Evolutionary conservation across 208 protist genomes (phyloP), one percentile per base, ranked within the genome.

Genomic region (Acanthamoeba lenticulata): DNA sequence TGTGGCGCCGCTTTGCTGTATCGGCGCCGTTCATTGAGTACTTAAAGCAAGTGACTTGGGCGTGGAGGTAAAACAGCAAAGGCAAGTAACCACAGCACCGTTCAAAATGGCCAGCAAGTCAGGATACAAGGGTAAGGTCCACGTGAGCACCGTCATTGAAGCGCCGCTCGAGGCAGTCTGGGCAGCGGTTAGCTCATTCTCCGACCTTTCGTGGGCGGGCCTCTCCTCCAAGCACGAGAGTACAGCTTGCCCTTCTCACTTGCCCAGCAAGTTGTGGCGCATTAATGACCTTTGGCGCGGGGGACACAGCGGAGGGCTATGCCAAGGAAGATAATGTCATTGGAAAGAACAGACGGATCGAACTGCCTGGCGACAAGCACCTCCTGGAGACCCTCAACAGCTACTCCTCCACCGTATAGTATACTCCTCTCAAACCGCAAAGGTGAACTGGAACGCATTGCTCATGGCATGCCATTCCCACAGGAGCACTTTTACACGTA

Each of bases 401-500:
- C 38, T n/a, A 32, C 19, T 81, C 72, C 24, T 5, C 2, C 5
- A 1, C 2, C 21, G 72, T 49, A 57, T 21, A 19, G 15, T 1
- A 3, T 21, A 21, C 15, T 21, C 52, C 2, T 21, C 52, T 19
- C 27, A 19, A 49, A 19, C 45, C 5, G 45, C 45, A 5, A 5
- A 49, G 5, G 9, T 49, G 15, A 49, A 5, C 45, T n/a, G n/a
- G n/a, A n/a, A 49, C 45, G 15, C 45, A 49, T 49, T 5, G 15
- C 45, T 19, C 45, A 15, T 15, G 6, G 11, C 11, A 69, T 29
- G 5, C 6, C 60, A 69, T 9, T 5, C 29, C 2, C 7, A 40
- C 38, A 81, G 72, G 72, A 81, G 72, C 72, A 81, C 40, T 81
- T 81, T 38, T 81, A 81, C 72, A 49, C 72, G 11, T 81, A 81